phyloP scores from a whole-genome alignment of 169 alveolate genomes.

The Sarcocystis neurona region DNA sequence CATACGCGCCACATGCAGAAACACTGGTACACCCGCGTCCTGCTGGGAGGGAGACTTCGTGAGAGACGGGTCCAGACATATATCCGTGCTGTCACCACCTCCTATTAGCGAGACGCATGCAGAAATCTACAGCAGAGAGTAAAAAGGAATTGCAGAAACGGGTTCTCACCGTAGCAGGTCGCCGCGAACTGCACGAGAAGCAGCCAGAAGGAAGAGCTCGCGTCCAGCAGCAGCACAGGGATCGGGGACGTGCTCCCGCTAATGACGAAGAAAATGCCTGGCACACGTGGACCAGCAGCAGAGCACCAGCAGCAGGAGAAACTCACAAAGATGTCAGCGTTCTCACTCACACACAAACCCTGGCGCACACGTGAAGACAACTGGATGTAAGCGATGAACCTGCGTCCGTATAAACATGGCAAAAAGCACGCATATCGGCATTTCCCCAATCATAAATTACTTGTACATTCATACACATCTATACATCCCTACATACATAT shows the following conservation, averaged over 20 bases:
- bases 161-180: constrained; percentile 44
- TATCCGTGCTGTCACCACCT: too few species aligned
- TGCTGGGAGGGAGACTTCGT: too few species aligned
- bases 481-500: neutral
- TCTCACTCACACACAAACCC: too few species aligned
- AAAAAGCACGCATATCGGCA: neutral
- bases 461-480: neutral
- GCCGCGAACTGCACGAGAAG: constrained; percentile 56
- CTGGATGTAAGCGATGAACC: too few species aligned
- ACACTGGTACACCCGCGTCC: too few species aligned
- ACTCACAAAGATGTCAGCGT: neutral
- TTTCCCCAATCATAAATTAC: neutral
- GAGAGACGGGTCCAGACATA: too few species aligned
- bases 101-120: too few species aligned
- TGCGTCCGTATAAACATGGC: neutral
- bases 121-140: too few species aligned
- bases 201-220: constrained; percentile 45
- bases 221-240: constrained; percentile 55
- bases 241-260: constrained; percentile 61
- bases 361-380: too few species aligned
- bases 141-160: too few species aligned
- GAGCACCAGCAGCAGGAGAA: neutral
- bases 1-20: too few species aligned
- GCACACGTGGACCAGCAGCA: too few species aligned
- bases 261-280: constrained; percentile 56